Base-by-base conservation (phyloP, 2,329 filamentous ascomycete species). In the Myriosclerotinia scirpicola region DNA sequence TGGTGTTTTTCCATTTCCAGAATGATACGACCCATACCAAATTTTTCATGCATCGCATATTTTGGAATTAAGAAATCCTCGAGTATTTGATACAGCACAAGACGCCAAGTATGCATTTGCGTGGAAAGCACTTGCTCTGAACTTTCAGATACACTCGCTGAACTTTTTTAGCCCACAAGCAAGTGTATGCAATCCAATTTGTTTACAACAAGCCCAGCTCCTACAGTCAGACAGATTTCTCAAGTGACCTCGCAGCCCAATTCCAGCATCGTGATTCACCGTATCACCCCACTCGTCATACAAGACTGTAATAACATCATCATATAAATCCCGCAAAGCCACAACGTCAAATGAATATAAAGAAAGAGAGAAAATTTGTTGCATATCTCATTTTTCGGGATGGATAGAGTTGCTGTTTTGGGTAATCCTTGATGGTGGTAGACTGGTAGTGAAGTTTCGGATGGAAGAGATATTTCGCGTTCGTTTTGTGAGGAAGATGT, bases 291-390 rank as follows among this genome's bases (percentile, higher is more conserved):
- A 60, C 30, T 60, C 30, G 14, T 60, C 58, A 26, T 50, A 50
- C 56, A 44, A 60, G 58, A 26, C 34, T 50, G 11, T 12, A 20
- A 60, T 60, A 50, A 48, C 58, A 38, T 38, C 44, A 60, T 60
- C 6, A 48, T 36, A 22, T 6, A 36, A 48, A 48, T 48, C 20
- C 20, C 56, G 46, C 55, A 34, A 46, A n/a, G n/a, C 8, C 36
- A 46, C 14, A 36, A 15, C 17, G 36, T 22, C 26, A 17, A 15
- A 44, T 20, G 34, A 60, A 17, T n/a, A 60, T 12, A 7, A 17
- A 48, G 26, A 15, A 15, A 36, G 30, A 17, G 50, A 22, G 14
- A 1, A 7, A 20, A 11, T 60, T 50, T 60, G 58, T 60, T 60
- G 58, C 58, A 60, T 5, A 20, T 50, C 58, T 50, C 7, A 50